These are phyloP conservation scores for Fragaria iinumae DNA, from an alignment of 306 rosid species.

Conservation along the genomic window DNA sequence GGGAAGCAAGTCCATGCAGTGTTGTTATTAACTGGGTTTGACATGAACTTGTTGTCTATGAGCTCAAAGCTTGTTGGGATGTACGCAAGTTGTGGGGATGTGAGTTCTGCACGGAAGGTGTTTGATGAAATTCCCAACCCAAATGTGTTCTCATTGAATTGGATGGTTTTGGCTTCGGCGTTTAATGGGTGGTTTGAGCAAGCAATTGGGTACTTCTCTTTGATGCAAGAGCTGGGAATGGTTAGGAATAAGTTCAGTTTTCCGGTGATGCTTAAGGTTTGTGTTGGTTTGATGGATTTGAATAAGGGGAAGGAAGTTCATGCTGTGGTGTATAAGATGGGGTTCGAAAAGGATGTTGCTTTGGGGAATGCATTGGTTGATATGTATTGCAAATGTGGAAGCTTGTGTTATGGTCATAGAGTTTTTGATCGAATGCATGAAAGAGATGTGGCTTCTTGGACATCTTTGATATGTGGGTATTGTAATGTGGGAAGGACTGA, in stretches of 20 bases:
- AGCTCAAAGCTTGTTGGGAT: constrained; percentile 61
- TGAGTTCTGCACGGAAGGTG: constrained; percentile 39
- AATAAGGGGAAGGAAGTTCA: constrained; percentile 61
- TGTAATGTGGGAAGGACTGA: constrained; percentile 39
- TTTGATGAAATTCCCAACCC: constrained; percentile 35
- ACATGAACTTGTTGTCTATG: constrained; percentile 43
- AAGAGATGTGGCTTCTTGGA: constrained; percentile 70
- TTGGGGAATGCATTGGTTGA: constrained; percentile 53
- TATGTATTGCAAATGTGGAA: constrained; percentile 63
- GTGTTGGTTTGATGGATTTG: constrained; percentile 61
- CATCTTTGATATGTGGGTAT: constrained; percentile 57
- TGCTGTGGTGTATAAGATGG: constrained; percentile 47
- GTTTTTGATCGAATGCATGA: constrained; percentile 50
- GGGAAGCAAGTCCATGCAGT: constrained; percentile 63
- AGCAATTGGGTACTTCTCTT: constrained; percentile 43
- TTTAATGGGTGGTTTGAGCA: constrained; percentile 47
- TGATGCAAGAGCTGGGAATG: constrained; percentile 41
- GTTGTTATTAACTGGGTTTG: constrained; percentile 43
- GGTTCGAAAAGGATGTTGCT: constrained; percentile 34
- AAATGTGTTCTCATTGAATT: constrained; percentile 64
- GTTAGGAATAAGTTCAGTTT: constrained; percentile 47
- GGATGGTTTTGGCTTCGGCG: constrained; percentile 51
- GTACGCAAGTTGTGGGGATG: constrained; percentile 57
- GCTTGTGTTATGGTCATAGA: constrained; percentile 30
- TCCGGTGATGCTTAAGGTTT: constrained; percentile 50